phyloP scores from a whole-genome alignment of 2,329 filamentous ascomycete species.

The Scytalidium sp. region DNA sequence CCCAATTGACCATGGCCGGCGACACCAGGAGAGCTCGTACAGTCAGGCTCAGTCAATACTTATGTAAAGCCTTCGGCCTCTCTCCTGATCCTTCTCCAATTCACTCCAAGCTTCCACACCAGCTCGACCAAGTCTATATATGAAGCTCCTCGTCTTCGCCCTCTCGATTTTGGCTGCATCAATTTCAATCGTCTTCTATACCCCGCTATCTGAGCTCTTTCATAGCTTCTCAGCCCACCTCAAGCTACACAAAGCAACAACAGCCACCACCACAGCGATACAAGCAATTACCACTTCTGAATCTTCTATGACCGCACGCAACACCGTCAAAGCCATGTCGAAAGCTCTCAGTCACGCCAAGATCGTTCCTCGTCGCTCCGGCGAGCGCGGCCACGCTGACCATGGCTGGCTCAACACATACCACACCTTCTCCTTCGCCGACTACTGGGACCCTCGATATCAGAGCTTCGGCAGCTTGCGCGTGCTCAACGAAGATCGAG shows the following conservation, averaged over 20 bases:
- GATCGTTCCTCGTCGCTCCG: constrained; percentile 71
- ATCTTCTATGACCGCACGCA: constrained; percentile 23
- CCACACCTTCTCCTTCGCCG: constrained; percentile 82
- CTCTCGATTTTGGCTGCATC: constrained; percentile 11
- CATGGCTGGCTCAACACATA: constrained; percentile 88
- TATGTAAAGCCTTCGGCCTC: background rate
- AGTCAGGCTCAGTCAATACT: constrained; percentile 1
- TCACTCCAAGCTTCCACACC: constrained; percentile 2
- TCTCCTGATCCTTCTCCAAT: constrained; percentile 1
- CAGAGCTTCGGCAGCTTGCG: constrained; percentile 72
- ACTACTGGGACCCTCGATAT: constrained; percentile 56
- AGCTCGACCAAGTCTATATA: constrained; percentile 4
- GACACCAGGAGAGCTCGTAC: background rate
- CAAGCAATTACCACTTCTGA: background rate
- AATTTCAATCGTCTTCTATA: constrained; percentile 9
- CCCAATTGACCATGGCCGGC: background rate
- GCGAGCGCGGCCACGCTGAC: constrained; percentile 70
- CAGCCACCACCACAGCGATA: background rate
- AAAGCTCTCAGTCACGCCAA: constrained; percentile 65
- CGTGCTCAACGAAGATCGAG: constrained; percentile 87
- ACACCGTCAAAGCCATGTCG: constrained; percentile 49
- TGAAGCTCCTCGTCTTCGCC: constrained; percentile 11
- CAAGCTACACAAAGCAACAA: constrained; percentile 3
- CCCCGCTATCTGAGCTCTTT: constrained; percentile 7
- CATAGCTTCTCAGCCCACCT: constrained; percentile 1